phyloP scores from a whole-genome alignment of 2,329 filamentous ascomycete species.

The Xylaria polymorpha region DNA sequence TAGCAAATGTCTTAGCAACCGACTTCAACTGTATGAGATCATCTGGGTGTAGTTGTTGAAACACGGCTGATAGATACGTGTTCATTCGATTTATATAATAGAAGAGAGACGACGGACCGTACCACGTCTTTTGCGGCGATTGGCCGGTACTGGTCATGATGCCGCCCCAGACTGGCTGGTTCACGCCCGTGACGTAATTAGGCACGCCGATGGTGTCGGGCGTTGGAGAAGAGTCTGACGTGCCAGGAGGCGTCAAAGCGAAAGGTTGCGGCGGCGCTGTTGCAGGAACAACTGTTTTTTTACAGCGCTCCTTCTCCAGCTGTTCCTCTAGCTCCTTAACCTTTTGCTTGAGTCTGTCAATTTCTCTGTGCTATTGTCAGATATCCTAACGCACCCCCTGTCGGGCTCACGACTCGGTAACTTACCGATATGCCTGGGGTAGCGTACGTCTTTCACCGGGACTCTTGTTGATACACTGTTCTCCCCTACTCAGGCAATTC shows the following conservation, averaged over 20 bases:
- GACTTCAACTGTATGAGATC: constrained; percentile 50
- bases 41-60: constrained; percentile 50
- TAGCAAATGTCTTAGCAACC: constrained; percentile 40
- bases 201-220: constrained; percentile 17
- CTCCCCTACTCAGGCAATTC: constrained; percentile 54
- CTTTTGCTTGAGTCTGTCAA: constrained; percentile 52
- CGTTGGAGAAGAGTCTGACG: constrained; percentile 31
- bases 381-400: not conserved
- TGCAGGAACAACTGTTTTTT: constrained; percentile 17
- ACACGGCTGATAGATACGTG: constrained; percentile 50
- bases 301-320: constrained; percentile 37
- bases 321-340: constrained; percentile 50
- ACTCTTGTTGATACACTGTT: constrained; percentile 52
- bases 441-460: constrained; percentile 50
- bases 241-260: constrained; percentile 36
- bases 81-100: constrained; percentile 57
- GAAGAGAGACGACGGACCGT: constrained; percentile 57
- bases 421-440: constrained; percentile 46
- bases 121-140: constrained; percentile 53
- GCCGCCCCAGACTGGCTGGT: constrained; percentile 50
- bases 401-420: not conserved
- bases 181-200: not conserved
- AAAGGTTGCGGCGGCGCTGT: constrained; percentile 9
- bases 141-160: constrained; percentile 52
- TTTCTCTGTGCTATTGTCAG: constrained; percentile 46